Conservation (phyloP, 768 basidiomycete genomes). For the Boletus huronensis region DNA sequence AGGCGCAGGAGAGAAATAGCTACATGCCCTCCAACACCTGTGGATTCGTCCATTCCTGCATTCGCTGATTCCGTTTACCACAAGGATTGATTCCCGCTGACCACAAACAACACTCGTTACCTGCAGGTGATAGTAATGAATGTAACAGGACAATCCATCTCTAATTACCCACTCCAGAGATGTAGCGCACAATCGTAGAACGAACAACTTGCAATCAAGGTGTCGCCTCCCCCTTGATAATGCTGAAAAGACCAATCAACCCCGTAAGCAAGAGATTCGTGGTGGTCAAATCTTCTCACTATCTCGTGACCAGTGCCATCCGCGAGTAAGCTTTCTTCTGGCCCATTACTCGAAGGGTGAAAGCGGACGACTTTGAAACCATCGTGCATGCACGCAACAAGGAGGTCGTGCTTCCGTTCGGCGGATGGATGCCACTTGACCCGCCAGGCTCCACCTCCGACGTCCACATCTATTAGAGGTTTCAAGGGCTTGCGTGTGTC, state of each 20-base stretch:
- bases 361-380: constrained; percentile 78
- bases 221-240: constrained; percentile 30
- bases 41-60: constrained; percentile 1
- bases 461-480: constrained; percentile 57
- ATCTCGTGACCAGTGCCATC: constrained; percentile 35
- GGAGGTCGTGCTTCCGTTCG: constrained; percentile 63
- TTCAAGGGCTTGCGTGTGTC: constrained; percentile 67
- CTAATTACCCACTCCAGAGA: constrained; percentile 66
- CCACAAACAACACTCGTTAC: neutral
- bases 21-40: constrained; percentile 8
- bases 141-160: neutral
- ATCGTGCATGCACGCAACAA: constrained; percentile 98
- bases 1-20: constrained; percentile 22
- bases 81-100: neutral
- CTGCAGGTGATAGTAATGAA: neutral
- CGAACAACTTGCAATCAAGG: constrained; percentile 81
- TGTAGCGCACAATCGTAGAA: constrained; percentile 91
- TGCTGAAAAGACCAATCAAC: constrained; percentile 76
- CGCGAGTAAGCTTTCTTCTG: neutral
- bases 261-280: constrained; percentile 86
- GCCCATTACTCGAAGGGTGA: constrained; percentile 3
- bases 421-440: constrained; percentile 90
- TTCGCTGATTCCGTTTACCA: neutral
- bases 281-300: constrained; percentile 63
- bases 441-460: constrained; percentile 94